phyloP scores from a whole-genome alignment of 1,139 yeast species.

The Suhomyces guaymorum region DNA sequence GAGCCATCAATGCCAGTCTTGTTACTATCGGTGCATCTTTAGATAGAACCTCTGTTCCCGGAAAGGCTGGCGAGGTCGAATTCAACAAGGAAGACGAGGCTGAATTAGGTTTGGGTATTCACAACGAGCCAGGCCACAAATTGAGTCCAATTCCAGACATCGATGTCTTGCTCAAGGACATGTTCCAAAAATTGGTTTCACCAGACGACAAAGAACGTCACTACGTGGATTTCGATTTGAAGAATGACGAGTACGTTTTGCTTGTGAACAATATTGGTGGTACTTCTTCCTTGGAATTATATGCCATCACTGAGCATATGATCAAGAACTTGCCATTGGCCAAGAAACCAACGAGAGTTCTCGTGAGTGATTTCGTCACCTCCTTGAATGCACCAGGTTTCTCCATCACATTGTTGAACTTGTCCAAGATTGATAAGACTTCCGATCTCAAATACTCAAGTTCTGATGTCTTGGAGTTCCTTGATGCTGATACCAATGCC shows the following conservation, averaged over 20 bases:
- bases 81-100: slow-evolving; percentile 55
- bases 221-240: slow-evolving; percentile 60
- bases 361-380: slow-evolving; percentile 77
- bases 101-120: slow-evolving; percentile 95
- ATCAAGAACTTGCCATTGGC: slow-evolving; percentile 50
- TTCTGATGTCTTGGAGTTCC: slow-evolving; percentile 42
- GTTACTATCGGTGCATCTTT: slow-evolving; percentile 90
- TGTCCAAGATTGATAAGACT: slow-evolving; percentile 43
- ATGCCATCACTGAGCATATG: slow-evolving; percentile 59
- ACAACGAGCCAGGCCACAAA: slow-evolving; percentile 88
- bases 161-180: slow-evolving; percentile 52
- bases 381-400: slow-evolving; percentile 92
- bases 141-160: slow-evolving; percentile 71
- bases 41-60: slow-evolving; percentile 90
- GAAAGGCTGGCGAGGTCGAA: slow-evolving; percentile 52
- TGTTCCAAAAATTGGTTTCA: slow-evolving; percentile 55
- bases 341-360: slow-evolving; percentile 59
- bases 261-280: slow-evolving; percentile 84
- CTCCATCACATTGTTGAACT: slow-evolving; percentile 74
- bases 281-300: slow-evolving; percentile 72
- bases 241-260: slow-evolving; percentile 64
- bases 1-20: slow-evolving; percentile 57
- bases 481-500: slow-evolving; percentile 74
- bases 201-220: slow-evolving; percentile 65
- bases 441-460: slow-evolving; percentile 29